Evolutionary conservation across 2,329 filamentous ascomycete species (phyloP).

Genomic region (Exophiala sideris): DNA sequence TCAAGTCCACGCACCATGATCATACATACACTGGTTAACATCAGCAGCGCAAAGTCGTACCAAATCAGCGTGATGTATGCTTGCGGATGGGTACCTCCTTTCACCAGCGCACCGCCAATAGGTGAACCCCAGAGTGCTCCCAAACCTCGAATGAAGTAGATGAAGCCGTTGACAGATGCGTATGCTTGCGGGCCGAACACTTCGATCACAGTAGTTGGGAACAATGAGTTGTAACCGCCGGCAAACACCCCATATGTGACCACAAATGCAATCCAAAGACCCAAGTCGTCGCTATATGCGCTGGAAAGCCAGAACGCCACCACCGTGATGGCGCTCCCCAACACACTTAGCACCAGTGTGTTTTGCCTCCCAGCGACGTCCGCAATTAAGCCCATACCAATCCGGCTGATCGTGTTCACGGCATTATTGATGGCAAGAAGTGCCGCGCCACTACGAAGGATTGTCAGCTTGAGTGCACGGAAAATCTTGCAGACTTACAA

Average conservation of each 20-base stretch:
- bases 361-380: constrained; percentile 41
- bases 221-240: constrained; percentile 39
- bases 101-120: constrained; percentile 32
- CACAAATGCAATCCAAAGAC: constrained; percentile 30
- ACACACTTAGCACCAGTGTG: constrained; percentile 35
- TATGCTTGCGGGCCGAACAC: constrained; percentile 39
- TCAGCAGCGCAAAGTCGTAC: constrained; percentile 29
- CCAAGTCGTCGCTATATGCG: constrained; percentile 26
- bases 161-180: constrained; percentile 37
- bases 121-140: constrained; percentile 40
- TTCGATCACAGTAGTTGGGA: constrained; percentile 39
- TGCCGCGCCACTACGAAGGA: constrained; percentile 33
- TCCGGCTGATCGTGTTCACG: constrained; percentile 38
- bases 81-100: constrained; percentile 13
- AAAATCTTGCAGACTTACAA: constrained; percentile 13
- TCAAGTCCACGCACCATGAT: constrained; percentile 27
- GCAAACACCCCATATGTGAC: constrained; percentile 38
- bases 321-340: constrained; percentile 31
- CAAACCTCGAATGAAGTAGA: constrained; percentile 40
- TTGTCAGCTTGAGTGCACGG: background rate
- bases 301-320: constrained; percentile 32
- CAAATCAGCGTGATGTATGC: constrained; percentile 29
- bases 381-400: constrained; percentile 38
- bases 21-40: constrained; percentile 27
- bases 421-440: constrained; percentile 42